Evolutionary conservation across 257 asterid species (phyloP).

Genomic region (Paraleonurus japonicus): DNA sequence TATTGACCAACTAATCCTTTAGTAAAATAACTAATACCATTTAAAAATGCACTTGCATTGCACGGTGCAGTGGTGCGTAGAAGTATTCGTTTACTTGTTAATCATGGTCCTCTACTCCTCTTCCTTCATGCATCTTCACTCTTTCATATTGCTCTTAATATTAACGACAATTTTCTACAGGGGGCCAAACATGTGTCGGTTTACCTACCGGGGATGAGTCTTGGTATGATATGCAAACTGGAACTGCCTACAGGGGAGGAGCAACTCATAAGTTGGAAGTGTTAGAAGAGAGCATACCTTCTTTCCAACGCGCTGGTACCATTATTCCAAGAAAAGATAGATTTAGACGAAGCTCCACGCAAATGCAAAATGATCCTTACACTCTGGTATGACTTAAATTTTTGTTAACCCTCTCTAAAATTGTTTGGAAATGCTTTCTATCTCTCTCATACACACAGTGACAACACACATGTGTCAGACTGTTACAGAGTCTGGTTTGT

Average conservation of each 20-base stretch:
- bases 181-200: conserved; percentile 73
- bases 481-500: background rate
- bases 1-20: too few species aligned
- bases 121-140: background rate
- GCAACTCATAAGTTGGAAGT: conserved; percentile 66
- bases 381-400: conserved; percentile 63
- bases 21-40: too few species aligned
- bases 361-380: conserved; percentile 94
- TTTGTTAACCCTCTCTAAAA: background rate
- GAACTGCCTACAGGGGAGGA: conserved; percentile 75
- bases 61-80: too few species aligned
- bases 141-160: background rate
- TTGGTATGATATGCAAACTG: conserved; percentile 85
- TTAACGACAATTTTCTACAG: conserved; percentile 36
- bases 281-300: conserved; percentile 72
- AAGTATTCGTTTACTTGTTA: background rate
- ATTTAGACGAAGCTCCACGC: conserved; percentile 86
- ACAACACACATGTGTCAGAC: background rate
- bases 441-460: background rate
- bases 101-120: background rate
- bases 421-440: background rate
- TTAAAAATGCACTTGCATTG: too few species aligned
- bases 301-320: conserved; percentile 95
- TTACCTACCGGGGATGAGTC: conserved; percentile 82
- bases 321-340: conserved; percentile 93